Evolutionary conservation across 176 grass and related monocot species (phyloP), one percentile per base, ranked within the genome.

Genomic region (Olyra latifolia): DNA sequence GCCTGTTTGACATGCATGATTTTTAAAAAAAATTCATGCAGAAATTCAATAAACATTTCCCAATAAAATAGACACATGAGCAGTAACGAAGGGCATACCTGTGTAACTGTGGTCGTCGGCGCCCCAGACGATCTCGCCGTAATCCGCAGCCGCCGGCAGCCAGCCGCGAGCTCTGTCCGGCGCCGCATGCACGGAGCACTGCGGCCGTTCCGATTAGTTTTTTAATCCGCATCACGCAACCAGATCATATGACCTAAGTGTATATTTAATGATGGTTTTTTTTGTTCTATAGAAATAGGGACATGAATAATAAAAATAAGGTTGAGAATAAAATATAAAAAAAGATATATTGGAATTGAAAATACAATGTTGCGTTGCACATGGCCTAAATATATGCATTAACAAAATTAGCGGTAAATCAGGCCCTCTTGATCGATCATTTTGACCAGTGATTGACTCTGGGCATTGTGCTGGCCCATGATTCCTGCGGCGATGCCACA

Each of bases 401-500:
- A 35, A 35, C 32, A 35, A 35, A 45, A 45, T 1, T 12, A 5
- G 22, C 55, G 24, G 22, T 58, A 11, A 58, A 58, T 58, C 56
- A 58, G 56, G 13, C 8, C 58, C n/a, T 44, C 25, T 43, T 66
- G 35, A 66, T 41, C 9, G 8, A 20, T 32, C 17, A 19, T 4
- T 19, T 19, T 66, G 35, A 41, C 63, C 10, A 59, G 23, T 2
- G 10, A 60, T 28, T 28, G 11, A 28, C 24, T 28, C 24, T 11
- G 72, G 57, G 59, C 58, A 24, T 13, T 41, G 79, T 61, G 79
- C 5, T 32, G 3, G 28, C 46, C 76, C 81, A 30, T 22, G 71
- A 65, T 81, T 71, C 71, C 78, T 23, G 47, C 70, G 13, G 59
- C 25, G 12, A 55, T 15, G 27, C 71, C 67, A 29, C 55, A 29